Conservation (phyloP, 352 stramenopile species). For the Phytopythium aichiense region DNA sequence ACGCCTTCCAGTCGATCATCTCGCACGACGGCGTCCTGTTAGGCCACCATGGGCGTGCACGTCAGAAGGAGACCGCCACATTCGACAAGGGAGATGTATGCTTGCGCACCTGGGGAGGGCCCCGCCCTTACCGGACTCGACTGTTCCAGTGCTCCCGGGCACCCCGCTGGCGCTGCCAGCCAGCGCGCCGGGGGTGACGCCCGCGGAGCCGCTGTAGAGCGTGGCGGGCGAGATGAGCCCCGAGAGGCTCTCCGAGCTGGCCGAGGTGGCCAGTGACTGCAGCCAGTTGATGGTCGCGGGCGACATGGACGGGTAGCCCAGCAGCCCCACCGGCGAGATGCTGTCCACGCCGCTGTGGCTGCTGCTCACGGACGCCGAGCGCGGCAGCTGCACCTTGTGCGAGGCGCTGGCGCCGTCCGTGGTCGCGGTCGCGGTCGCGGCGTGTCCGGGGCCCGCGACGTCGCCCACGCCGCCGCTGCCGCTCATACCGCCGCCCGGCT, state of each 20-base stretch:
- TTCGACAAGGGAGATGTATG: not conserved
- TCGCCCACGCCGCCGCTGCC: not conserved
- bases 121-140: constrained; percentile 14
- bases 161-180: constrained; percentile 9
- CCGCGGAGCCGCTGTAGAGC: constrained; percentile 26
- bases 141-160: constrained; percentile 12
- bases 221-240: constrained; percentile 55
- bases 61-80: not conserved
- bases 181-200: constrained; percentile 8
- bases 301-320: constrained; percentile 64
- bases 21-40: constrained; percentile 57
- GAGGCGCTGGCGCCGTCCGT: constrained; percentile 4
- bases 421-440: not conserved
- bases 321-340: constrained; percentile 49
- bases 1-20: constrained; percentile 85
- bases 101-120: constrained; percentile 25
- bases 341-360: constrained; percentile 37
- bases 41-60: not conserved
- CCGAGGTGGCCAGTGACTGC: constrained; percentile 65
- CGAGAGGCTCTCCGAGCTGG: constrained; percentile 56
- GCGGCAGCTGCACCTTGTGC: constrained; percentile 46
- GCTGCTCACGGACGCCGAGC: constrained; percentile 36
- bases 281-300: constrained; percentile 75
- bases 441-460: constrained; percentile 1
- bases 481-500: not conserved